Conservation (phyloP, 179 eudicot species). For the Vitellaria paradoxa region DNA sequence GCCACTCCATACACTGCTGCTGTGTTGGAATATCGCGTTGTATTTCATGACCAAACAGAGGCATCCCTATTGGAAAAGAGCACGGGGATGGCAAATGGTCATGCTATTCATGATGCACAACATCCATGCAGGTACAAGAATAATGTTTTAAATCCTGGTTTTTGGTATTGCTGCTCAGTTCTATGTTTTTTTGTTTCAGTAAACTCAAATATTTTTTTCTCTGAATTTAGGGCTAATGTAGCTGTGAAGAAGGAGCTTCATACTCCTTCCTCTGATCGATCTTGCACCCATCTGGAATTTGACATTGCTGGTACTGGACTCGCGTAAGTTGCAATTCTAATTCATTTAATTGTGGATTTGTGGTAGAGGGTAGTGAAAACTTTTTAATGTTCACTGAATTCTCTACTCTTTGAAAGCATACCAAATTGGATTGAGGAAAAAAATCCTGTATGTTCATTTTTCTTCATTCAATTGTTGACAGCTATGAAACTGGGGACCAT, state of each 20-base stretch:
- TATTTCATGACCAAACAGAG: constrained; percentile 45
- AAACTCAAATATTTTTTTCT: constrained; percentile 11
- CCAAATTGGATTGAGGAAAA: background rate
- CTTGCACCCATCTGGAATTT: constrained; percentile 93
- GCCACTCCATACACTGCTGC: constrained; percentile 95
- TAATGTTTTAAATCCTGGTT: background rate
- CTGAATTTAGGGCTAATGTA: constrained; percentile 58
- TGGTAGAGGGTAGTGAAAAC: background rate
- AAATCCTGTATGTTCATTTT: background rate
- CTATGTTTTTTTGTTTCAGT: constrained; percentile 3
- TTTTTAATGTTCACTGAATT: background rate
- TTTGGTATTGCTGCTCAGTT: background rate
- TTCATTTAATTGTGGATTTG: background rate
- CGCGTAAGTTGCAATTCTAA: constrained; percentile 46
- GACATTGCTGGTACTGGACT: constrained; percentile 83
- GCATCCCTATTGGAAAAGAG: constrained; percentile 37
- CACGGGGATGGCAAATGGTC: constrained; percentile 73
- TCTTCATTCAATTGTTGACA: constrained; percentile 19
- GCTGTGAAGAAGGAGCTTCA: constrained; percentile 92
- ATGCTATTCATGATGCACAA: constrained; percentile 76
- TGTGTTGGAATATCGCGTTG: constrained; percentile 77
- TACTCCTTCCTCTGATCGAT: constrained; percentile 81
- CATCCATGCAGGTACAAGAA: constrained; percentile 85
- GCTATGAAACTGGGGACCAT: constrained; percentile 98
- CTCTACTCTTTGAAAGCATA: background rate